Evolutionary conservation across 306 rosid species (phyloP), one percentile per base, ranked within the genome.

Genomic region (Citrullus colocynthis): DNA sequence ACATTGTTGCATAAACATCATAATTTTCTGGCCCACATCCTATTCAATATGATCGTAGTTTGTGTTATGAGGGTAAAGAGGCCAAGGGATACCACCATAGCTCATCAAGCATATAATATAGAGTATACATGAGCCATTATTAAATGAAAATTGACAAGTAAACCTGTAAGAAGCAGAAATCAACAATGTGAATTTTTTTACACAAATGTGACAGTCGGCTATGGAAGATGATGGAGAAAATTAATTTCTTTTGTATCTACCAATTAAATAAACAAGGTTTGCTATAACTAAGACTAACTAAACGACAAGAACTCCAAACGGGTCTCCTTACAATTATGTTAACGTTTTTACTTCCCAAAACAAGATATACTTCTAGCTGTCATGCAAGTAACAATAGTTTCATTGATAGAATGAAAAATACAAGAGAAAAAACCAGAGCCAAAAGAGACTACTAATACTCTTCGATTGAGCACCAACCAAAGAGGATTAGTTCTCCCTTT

Each of bases 1-100:
- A 83, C 89, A 87, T 85, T 92, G 99, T 85, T 93, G 98, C 98
- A 90, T 85, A 77, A 92, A 96, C 80, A 80, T 59, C 96, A 92
- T 91, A 78, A 96, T 93, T 87, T 96, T 93, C 87, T 96, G 96
- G 80, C 94, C 93, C 80, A 96, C 98, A 80, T 96, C 99, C 99
- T 96, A 85, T 71, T 81, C 71, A 78, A 85, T 51, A 51, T 76
- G 77, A 44, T 79, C 82, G 82, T 62, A 82, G 57, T 81, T 69
- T 77, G 77, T 77, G 80, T 83, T 84, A 90, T 78, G 58, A 66
- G 80, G 71, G 79, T 75, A 84, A 74, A 30, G 79, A 59, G 57
- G 20, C 75, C 82, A 79, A 75, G 82, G 76, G 61, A 24, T 49
- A 67, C 45, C n/a, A 8, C 32, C 60, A 52, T 28, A 74, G 41